These are phyloP conservation scores for Trichoderma sp. DNA, from an alignment of 2,329 filamentous ascomycete genomes.

Conservation along the genomic window DNA sequence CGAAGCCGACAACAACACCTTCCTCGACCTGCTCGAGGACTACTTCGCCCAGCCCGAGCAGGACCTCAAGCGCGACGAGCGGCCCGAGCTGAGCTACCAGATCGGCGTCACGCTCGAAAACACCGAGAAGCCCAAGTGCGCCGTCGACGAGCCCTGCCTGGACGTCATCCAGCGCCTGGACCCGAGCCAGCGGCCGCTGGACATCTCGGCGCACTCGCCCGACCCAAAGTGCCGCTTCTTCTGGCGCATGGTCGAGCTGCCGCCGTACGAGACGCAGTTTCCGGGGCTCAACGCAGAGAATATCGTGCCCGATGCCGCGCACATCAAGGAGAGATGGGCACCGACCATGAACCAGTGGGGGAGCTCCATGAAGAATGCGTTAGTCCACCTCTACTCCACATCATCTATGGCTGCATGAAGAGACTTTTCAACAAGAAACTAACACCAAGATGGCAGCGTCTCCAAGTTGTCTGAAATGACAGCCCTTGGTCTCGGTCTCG, in stretches of 20 bases:
- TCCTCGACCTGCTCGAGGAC: constrained; percentile 62
- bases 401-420: neutral
- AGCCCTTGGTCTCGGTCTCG: constrained; percentile 54
- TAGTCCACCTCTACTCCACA: neutral
- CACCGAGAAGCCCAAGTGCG: constrained; percentile 62
- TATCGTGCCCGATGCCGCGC: constrained; percentile 48
- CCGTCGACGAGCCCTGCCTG: constrained; percentile 59
- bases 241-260: constrained; percentile 56
- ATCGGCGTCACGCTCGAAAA: constrained; percentile 61
- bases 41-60: constrained; percentile 58
- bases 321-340: constrained; percentile 50
- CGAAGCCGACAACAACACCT: constrained; percentile 52
- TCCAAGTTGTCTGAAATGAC: constrained; percentile 58
- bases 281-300: constrained; percentile 55
- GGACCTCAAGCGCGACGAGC: constrained; percentile 49
- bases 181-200: constrained; percentile 55
- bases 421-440: neutral
- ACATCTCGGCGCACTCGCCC: constrained; percentile 54
- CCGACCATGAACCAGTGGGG: constrained; percentile 58
- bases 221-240: constrained; percentile 64
- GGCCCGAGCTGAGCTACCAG: constrained; percentile 58
- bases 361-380: constrained; percentile 58
- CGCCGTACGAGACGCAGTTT: constrained; percentile 54
- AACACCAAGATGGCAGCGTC: constrained; percentile 39
- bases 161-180: constrained; percentile 53